These are phyloP conservation scores for Eutrema heterophyllum DNA, from an alignment of 345 rosid genomes.

Conservation along the genomic window DNA sequence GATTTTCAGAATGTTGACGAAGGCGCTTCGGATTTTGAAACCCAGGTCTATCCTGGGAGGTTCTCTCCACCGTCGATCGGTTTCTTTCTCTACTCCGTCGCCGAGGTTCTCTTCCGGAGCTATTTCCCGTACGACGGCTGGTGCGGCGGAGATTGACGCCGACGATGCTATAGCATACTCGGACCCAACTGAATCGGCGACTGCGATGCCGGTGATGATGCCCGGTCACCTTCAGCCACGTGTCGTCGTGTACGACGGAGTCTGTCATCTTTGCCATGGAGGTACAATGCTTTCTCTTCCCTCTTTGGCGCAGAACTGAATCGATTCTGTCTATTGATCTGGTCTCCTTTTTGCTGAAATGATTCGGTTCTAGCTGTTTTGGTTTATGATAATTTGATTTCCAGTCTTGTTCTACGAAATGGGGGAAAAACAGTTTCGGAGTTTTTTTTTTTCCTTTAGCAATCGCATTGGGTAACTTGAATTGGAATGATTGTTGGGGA, in stretches of 20 bases:
- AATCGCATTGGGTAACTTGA: not conserved
- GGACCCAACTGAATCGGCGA: conserved; percentile 25
- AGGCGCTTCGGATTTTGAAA: conserved; percentile 21
- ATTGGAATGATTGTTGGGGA: not conserved
- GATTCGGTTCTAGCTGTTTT: not conserved
- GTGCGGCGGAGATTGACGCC: conserved; percentile 33
- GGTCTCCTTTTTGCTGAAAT: not conserved
- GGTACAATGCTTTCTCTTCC: conserved; percentile 35
- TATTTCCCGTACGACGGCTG: conserved; percentile 31
- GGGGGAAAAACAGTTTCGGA: not conserved
- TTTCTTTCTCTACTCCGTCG: conserved; percentile 15
- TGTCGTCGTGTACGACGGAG: conserved; percentile 88
- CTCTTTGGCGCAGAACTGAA: not conserved
- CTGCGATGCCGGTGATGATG: conserved; percentile 29
- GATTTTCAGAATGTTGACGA: conserved; percentile 22
- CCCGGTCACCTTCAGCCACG: conserved; percentile 77
- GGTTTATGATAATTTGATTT: not conserved
- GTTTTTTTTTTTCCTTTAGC: not conserved
- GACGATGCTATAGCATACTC: conserved; percentile 35
- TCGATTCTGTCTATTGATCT: not conserved
- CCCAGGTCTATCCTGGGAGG: conserved; percentile 11
- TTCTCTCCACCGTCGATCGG: conserved; percentile 4
- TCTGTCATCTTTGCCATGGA: conserved; percentile 95
- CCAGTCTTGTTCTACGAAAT: not conserved
- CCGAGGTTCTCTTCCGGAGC: conserved; percentile 20